These are phyloP conservation scores for Graphium sp. DNA, from an alignment of 2,329 filamentous ascomycete genomes.

Conservation along the genomic window DNA sequence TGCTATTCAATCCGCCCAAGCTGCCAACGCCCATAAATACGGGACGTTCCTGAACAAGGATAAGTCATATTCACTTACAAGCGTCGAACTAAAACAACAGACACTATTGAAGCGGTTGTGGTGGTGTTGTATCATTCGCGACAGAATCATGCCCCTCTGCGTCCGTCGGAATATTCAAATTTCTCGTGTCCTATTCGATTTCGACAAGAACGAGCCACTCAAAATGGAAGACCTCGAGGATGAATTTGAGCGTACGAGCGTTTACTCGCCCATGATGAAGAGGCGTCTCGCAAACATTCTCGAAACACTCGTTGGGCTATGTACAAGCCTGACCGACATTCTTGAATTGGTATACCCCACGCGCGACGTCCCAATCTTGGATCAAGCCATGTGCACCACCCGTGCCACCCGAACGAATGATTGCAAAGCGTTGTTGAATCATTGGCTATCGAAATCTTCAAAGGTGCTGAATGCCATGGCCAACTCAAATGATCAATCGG, in stretches of 20 bases:
- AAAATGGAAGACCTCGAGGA: constrained; percentile 24
- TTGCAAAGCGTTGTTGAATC: no score
- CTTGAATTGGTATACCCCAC: constrained; percentile 16
- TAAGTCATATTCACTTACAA: constrained; percentile 12
- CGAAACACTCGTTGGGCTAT: constrained; percentile 26
- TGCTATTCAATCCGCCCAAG: constrained; percentile 30
- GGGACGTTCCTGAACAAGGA: no score
- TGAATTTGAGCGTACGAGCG: constrained; percentile 24
- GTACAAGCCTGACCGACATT: constrained; percentile 26
- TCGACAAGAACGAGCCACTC: constrained; percentile 18
- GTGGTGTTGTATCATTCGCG: constrained; percentile 37
- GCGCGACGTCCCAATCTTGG: no score
- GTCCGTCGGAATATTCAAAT: constrained; percentile 32
- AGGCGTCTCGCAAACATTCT: constrained; percentile 24
- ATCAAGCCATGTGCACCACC: no score
- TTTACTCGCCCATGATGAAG: constrained; percentile 28
- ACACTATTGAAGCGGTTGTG: constrained; percentile 26
- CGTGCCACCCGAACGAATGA: no score
- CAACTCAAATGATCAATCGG: no score
- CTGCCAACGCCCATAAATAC: constrained; percentile 24
- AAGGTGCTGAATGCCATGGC: no score
- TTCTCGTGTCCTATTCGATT: constrained; percentile 25
- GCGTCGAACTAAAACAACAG: no score
- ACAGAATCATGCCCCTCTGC: constrained; percentile 29
- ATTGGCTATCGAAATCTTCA: no score